These are phyloP conservation scores for Cardamine chenopodiifolia DNA, from an alignment of 345 rosid species.

Conservation along the genomic window DNA sequence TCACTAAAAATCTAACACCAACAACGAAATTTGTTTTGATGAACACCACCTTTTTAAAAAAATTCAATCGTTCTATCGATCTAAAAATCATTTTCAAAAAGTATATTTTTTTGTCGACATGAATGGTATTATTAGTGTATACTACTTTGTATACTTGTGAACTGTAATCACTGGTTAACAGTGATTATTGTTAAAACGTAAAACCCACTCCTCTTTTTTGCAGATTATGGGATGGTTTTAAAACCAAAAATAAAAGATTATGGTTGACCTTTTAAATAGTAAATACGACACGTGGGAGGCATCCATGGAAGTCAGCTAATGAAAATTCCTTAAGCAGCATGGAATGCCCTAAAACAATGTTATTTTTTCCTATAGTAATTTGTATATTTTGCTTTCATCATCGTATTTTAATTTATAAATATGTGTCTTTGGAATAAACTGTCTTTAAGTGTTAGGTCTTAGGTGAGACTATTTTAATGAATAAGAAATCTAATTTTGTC, in stretches of 20 bases:
- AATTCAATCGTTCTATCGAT: too few species aligned
- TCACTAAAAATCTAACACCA: background rate
- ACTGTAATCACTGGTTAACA: background rate
- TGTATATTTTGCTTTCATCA: slow-evolving; percentile 12
- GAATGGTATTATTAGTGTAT: background rate
- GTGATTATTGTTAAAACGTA: background rate
- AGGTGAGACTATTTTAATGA: background rate
- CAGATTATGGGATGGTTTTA: slow-evolving; percentile 4
- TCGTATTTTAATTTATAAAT: slow-evolving; percentile 14
- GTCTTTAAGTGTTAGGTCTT: slow-evolving; percentile 16
- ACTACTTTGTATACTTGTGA: background rate
- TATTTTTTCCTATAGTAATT: background rate
- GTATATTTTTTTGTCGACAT: background rate
- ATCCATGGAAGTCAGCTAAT: background rate
- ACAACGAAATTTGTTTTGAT: background rate
- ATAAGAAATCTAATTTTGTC: background rate
- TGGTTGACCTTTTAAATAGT: slow-evolving; percentile 31
- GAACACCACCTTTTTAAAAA: background rate
- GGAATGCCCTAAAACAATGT: slow-evolving; percentile 28
- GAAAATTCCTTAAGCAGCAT: slow-evolving; percentile 44
- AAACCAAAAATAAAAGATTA: too few species aligned
- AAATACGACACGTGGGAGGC: slow-evolving; percentile 28
- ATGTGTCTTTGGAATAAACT: background rate
- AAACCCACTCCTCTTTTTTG: background rate
- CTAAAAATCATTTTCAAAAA: too few species aligned